Evolutionary conservation across 2,329 filamentous ascomycete genomes (phyloP), one percentile per base, ranked within the genome.

Genomic region (Cladosporium cucumerinum): DNA sequence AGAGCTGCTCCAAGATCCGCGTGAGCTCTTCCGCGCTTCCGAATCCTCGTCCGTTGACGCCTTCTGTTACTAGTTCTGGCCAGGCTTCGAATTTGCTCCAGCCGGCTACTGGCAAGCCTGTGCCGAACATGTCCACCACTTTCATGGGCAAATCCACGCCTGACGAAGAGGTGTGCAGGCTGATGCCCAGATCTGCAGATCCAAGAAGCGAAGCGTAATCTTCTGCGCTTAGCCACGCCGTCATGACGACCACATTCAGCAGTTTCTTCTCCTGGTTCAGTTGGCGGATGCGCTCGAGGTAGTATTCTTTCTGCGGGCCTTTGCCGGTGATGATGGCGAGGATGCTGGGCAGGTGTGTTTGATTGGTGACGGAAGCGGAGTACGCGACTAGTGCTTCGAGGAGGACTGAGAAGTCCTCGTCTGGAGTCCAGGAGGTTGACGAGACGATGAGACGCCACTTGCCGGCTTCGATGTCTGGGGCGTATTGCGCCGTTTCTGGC

Each of bases 101-200:
- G 4, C 93, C 94, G 0, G 89, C 88, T 0, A 99, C 95, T 0
- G 95, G 95, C 30, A 99, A 81, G 0, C 94, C 95, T 0, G 93
- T 90, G 2, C 95, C 95, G 76, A 99, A 98, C 93, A 99, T 97
- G 76, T 99, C 95, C 16, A 99, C 93, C 0, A 99, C 93, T 79
- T 99, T 99, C 95, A 99, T 99, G 0, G 95, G 95, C 23, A 99
- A 82, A 77, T 99, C 95, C 0, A 99, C 93, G 1, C 95, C 95
- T 2, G 92, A 97, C 69, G 91, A 96, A 16, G 93, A 97, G 69
- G 87, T 97, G 79, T 99, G 95, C 28, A 99, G 81, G 64, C 92
- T 96, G 26, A 99, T 87, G 11, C 95, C 95, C 0, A 99, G 82
- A 72, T 97, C 94, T 3, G 95, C 93, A 52, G 89, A 89, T 12